Base-by-base conservation (phyloP, 2,329 filamentous ascomycete species). In the Tolypocladium nubicola region DNA sequence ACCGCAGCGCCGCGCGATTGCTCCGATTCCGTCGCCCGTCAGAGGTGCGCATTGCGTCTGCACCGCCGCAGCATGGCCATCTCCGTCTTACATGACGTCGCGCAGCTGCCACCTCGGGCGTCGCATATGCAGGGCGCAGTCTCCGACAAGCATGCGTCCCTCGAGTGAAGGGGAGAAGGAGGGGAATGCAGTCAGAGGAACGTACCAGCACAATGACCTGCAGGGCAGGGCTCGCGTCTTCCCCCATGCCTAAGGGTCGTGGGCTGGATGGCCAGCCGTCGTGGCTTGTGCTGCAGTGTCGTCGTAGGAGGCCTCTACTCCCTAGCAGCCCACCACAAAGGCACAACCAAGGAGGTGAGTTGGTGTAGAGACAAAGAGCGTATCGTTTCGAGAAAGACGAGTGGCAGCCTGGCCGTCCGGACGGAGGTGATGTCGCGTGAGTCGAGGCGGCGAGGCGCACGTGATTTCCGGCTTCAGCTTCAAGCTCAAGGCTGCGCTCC, bases 131-230 rank as follows among this genome's bases (percentile, higher is more conserved):
- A 19, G 30, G 10, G 19, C 6, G 23, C 14, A 5, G 13, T 19
- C 45, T 4, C 9, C 5, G 23, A 40, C 39, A 41, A 2, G 39
- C 39, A 16, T 16, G 38, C 38, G 19, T 2, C 11, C 11, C 43
- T 5, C 26, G 1, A 35, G 3, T 16, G 26, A 19, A 26, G 13
- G 5, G 26, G 2, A 35, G 13, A 19, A n/a, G n/a, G n/a, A 19
- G 35, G 3, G 6, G 23, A 23, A 53, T 23, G 38, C 8, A n/a
- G n/a, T 35, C 50, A 54, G n/a, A 38, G 23, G 43, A 56, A 80
- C 86, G 76, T 76, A 90, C 87, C 76, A 90, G 71, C 59, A 90
- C 78, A 73, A 90, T 89, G 52, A 90, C 84, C 73, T 90, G 86
- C 73, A 90, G 74, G 45, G 83, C 82, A 69, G 83, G 79, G 57